Evolutionary conservation across 805 yeast genomes (phyloP).

Genomic region (Kluyveromyces nonfermentans): DNA sequence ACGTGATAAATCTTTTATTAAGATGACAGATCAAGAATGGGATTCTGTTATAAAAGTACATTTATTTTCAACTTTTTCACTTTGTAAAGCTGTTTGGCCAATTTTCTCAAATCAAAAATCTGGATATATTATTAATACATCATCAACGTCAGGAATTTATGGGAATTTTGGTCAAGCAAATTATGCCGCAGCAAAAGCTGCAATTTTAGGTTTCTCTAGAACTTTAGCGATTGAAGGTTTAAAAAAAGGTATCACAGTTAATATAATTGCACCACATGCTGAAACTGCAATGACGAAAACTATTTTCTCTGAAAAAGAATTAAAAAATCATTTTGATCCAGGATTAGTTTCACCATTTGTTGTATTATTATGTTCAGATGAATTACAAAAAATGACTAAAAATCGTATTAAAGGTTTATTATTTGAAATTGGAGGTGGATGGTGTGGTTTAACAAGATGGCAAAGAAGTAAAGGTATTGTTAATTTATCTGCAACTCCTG

Average conservation of each 20-base stretch:
- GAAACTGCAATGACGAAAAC: conserved; percentile 96
- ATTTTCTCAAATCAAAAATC: conserved; percentile 64
- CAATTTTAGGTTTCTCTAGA: conserved; percentile 73
- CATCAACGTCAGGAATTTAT: conserved; percentile 94
- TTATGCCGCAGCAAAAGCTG: conserved; percentile 90
- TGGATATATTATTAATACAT: conserved; percentile 79
- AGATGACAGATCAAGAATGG: conserved; percentile 84
- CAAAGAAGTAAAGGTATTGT: conserved; percentile 85
- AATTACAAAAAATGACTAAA: conserved; percentile 35
- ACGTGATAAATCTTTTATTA: conserved; percentile 78
- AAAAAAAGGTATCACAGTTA: conserved; percentile 62
- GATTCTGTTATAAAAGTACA: conserved; percentile 71
- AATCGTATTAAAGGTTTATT: conserved; percentile 56
- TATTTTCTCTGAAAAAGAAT: conserved; percentile 69
- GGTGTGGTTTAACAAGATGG: conserved; percentile 94
- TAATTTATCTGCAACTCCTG: conserved; percentile 47
- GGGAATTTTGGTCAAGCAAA: conserved; percentile 98
- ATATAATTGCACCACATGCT: conserved; percentile 93
- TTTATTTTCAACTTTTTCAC: conserved; percentile 67
- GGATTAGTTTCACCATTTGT: conserved; percentile 85
- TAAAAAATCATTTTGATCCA: conserved; percentile 68
- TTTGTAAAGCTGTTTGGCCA: conserved; percentile 91
- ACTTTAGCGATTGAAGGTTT: conserved; percentile 89
- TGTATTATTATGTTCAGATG: conserved; percentile 68
- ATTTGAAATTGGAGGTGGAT: conserved; percentile 93